A percentile compares a stretch with the other conserved stretches of the same genome.
Conservation (phyloP, 2,329 filamentous ascomycete species). For the Trichophaea hybrida region DNA sequence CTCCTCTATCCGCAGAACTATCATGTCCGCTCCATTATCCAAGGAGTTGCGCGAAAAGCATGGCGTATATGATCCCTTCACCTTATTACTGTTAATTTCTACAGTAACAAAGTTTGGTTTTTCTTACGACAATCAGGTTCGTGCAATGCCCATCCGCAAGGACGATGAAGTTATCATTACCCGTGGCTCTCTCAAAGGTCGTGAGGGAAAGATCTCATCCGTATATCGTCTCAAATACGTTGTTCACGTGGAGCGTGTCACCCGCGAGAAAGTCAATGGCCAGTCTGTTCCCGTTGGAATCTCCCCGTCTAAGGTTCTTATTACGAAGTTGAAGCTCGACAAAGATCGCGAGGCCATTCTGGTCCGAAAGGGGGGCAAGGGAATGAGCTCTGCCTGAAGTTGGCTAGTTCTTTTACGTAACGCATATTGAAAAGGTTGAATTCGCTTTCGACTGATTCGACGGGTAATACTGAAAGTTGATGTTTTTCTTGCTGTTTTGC, state of each 20-base stretch:
- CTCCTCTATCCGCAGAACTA: slow-evolving; percentile 82
- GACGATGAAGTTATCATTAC: slow-evolving; percentile 90
- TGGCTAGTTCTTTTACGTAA: no score
- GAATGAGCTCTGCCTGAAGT: slow-evolving; percentile 60
- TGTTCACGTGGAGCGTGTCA: slow-evolving; percentile 92
- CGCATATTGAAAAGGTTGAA: no score
- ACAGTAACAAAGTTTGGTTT: background rate
- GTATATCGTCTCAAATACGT: slow-evolving; percentile 98
- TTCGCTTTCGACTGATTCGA: no score
- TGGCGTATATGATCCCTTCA: slow-evolving; percentile 54
- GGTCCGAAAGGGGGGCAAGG: slow-evolving; percentile 67
- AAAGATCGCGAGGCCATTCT: slow-evolving; percentile 85
- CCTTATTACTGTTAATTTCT: background rate
- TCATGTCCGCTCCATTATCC: slow-evolving; percentile 91
- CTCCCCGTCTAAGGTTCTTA: slow-evolving; percentile 90
- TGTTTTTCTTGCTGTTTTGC: no score
- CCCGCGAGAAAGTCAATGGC: slow-evolving; percentile 93
- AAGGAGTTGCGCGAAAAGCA: slow-evolving; percentile 99
- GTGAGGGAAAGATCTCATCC: slow-evolving; percentile 93
- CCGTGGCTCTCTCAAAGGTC: slow-evolving; percentile 89
- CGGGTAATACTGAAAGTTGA: no score
- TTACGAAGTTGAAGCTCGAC: slow-evolving; percentile 98
- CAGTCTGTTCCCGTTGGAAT: slow-evolving; percentile 90
- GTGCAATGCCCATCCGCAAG: slow-evolving; percentile 92
- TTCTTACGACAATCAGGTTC: slow-evolving; percentile 46